Evolutionary conservation across 2,329 filamentous ascomycete species (phyloP), one percentile per base, ranked within the genome.

Genomic region (Zalaria sp.): DNA sequence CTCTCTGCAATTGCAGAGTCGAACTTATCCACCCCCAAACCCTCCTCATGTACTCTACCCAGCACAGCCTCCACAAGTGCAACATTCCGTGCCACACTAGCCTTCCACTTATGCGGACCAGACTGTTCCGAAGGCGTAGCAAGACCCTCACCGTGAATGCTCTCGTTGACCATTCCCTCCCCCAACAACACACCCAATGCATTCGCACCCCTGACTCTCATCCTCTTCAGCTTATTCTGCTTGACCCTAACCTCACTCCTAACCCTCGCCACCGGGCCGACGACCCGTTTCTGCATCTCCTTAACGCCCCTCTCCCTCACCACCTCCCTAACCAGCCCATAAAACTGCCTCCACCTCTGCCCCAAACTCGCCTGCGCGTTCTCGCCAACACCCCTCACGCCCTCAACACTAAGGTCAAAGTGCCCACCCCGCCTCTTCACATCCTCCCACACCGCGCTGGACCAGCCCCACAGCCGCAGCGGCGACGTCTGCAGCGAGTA

Each of bases 401-500:
- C 48, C 5, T 44, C 38, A 5, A 44, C 42, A 18, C 37, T 34
- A 9, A n/a, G 6, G 18, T 18, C 18, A 29, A 58, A 56, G 2
- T 46, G 44, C 27, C 50, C 52, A 46, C 51, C 53, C 39, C 62
- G 58, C 31, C 56, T 64, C 45, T 56, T 53, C 64, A 71, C 79
- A 53, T 86, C 77, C 37, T 60, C 58, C 56, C 81, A 88, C 29
- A 93, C 73, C 37, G 83, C 79, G 53, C 72, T 73, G 5, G 75
- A 67, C 75, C 82, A 86, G 3, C 68, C 64, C 77, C 79, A 89
- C 29, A 94, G 59, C 11, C 83, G 73, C 34, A 80, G 53, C 0
- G 91, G 91, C 1, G 81, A 85, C 0, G 81, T 94, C 60, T 98
- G 91, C 5, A 93, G 64, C 9, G 84, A 81, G 61, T 95, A 95